Evolutionary conservation across 805 yeast species (phyloP).

Genomic region (Candida argentea): DNA sequence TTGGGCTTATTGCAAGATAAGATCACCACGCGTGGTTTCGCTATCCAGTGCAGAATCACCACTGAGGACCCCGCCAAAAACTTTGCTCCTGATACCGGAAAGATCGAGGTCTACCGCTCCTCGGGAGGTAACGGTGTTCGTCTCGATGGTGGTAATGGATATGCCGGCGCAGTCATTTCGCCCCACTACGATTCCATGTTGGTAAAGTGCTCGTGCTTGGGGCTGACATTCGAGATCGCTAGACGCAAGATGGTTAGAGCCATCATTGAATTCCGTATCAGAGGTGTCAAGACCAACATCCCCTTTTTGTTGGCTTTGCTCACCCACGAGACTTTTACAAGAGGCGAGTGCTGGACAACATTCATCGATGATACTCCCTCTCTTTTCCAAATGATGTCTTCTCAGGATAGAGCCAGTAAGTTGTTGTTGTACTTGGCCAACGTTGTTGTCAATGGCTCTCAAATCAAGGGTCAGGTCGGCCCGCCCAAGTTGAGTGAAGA

Average conservation of each 20-base stretch:
- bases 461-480: constrained; percentile 93
- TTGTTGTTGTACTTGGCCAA: constrained; percentile 86
- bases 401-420: constrained; percentile 96
- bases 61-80: constrained; percentile 96
- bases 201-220: constrained; percentile 96
- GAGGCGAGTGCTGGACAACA: constrained; percentile 94
- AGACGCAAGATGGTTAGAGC: constrained; percentile 97
- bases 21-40: constrained; percentile 93
- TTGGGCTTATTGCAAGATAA: constrained; percentile 89
- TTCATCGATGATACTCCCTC: constrained; percentile 97
- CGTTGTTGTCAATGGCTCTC: constrained; percentile 89
- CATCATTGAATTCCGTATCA: constrained; percentile 91
- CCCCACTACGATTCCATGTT: constrained; percentile 98
- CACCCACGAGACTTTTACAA: constrained; percentile 80
- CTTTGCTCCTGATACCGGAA: constrained; percentile 98
- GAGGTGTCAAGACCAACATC: constrained; percentile 98
- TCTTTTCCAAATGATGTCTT: constrained; percentile 85
- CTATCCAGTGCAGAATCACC: constrained; percentile 98
- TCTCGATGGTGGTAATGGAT: constrained; percentile 97
- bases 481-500: constrained; percentile 70
- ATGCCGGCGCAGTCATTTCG: constrained; percentile 91
- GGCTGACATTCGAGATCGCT: constrained; percentile 92
- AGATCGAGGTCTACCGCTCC: constrained; percentile 93
- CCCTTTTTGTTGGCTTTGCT: constrained; percentile 88
- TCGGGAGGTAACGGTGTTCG: constrained; percentile 99